Conservation (phyloP, 2,329 filamentous ascomycete genomes). For the Diaporthe amygdali region DNA sequence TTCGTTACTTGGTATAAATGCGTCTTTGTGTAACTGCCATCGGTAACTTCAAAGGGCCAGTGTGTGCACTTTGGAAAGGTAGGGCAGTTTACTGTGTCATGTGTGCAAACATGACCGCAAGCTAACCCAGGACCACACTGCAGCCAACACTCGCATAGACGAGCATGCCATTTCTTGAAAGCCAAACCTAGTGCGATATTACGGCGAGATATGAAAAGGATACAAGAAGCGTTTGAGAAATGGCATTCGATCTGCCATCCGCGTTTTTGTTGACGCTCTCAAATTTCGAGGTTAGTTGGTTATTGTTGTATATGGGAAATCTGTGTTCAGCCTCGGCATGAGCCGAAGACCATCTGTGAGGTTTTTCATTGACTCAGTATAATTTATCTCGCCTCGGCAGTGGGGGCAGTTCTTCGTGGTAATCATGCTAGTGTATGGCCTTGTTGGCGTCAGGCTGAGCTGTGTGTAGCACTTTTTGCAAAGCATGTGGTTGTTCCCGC, state of each 20-base stretch:
- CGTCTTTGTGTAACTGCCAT: too few relatives aligned
- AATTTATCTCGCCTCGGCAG: neutral
- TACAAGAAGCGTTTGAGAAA: neutral
- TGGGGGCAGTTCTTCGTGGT: neutral
- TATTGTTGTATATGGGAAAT: neutral
- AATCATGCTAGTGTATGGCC: neutral
- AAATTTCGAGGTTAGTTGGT: too few relatives aligned
- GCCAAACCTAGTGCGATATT: too few relatives aligned
- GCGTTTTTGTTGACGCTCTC: neutral
- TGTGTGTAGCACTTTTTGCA: neutral
- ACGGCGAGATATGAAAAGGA: neutral
- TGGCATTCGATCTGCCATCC: too few relatives aligned
- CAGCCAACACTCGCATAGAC: too few relatives aligned
- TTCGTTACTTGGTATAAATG: too few relatives aligned
- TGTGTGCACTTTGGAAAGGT: too few relatives aligned
- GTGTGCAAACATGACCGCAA: too few relatives aligned
- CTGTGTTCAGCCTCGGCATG: neutral
- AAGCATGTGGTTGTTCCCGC: neutral
- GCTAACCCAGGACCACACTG: too few relatives aligned
- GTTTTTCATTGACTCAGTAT: fast-evolving
- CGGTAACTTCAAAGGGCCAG: too few relatives aligned
- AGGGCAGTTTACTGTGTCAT: too few relatives aligned
- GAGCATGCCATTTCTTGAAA: neutral
- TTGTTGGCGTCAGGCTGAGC: neutral
- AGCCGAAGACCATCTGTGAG: neutral